Conservation (phyloP, 441 rosid species). For the Rhodomyrtus psidioides region DNA sequence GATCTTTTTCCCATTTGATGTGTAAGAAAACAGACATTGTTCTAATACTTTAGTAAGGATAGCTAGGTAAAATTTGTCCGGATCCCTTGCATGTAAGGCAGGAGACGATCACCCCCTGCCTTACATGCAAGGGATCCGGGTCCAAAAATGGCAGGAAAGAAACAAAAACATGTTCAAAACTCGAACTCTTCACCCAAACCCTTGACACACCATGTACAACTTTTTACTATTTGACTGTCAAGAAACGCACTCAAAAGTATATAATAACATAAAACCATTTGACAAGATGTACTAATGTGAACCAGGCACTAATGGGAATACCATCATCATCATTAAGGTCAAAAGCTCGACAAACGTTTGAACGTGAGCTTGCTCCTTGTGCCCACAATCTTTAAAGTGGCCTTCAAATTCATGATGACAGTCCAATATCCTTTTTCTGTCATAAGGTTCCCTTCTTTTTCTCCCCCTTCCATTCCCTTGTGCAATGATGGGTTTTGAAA, state of each 20-base stretch:
- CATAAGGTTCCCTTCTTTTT: background rate
- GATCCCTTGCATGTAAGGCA: too few relatives aligned
- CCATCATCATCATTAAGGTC: background rate
- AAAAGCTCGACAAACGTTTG: background rate
- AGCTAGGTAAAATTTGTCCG: background rate
- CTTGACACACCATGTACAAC: background rate
- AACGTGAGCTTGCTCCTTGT: background rate
- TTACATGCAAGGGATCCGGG: too few relatives aligned
- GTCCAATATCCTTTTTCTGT: background rate
- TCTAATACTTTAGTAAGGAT: background rate
- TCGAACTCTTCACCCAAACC: background rate
- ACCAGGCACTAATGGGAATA: background rate
- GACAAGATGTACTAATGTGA: background rate
- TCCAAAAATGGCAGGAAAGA: background rate
- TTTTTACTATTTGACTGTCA: background rate
- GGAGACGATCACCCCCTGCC: too few relatives aligned
- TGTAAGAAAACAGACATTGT: background rate
- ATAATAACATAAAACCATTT: background rate
- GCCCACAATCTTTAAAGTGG: background rate
- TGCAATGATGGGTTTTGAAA: constrained; percentile 37
- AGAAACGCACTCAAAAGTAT: background rate
- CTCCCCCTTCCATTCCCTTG: constrained; percentile 15
- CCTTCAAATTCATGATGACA: background rate
- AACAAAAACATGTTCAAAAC: background rate
- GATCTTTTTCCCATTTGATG: background rate